Percentiles rank a stretch among this genome's conserved stretches.
Evolutionary conservation across 2,329 filamentous ascomycete genomes (phyloP).

Genomic region (Ophiostoma angusticollis): DNA sequence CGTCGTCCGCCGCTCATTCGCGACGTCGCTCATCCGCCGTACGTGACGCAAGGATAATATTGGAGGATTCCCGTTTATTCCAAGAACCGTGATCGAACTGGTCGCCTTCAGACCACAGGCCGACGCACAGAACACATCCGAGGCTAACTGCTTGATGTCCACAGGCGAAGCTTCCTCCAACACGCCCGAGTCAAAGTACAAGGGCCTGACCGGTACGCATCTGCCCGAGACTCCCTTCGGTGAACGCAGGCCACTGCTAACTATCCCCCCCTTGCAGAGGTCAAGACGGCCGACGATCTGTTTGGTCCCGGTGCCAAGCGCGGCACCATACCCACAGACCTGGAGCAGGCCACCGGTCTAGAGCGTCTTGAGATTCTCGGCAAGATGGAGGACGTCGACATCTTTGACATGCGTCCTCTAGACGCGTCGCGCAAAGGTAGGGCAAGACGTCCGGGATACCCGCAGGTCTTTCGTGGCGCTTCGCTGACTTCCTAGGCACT

Average conservation of each 20-base stretch:
- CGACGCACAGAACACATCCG: neutral
- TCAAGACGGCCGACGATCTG: slow-evolving; percentile 73
- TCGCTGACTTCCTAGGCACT: slow-evolving; percentile 47
- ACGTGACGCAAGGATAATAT: slow-evolving; percentile 20
- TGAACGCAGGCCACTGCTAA: neutral
- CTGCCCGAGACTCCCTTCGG: neutral
- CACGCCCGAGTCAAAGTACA: slow-evolving; percentile 22
- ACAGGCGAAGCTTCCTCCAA: slow-evolving; percentile 23
- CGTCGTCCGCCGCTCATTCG: slow-evolving; percentile 44
- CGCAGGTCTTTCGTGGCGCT: neutral
- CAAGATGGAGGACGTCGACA: slow-evolving; percentile 96
- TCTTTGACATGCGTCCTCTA: slow-evolving; percentile 97
- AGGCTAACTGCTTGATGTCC: slow-evolving; percentile 10
- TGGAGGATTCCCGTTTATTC: too few relatives aligned
- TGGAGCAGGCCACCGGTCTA: slow-evolving; percentile 92
- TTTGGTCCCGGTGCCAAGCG: slow-evolving; percentile 66
- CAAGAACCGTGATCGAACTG: neutral
- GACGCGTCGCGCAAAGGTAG: slow-evolving; percentile 78
- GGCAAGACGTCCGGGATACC: neutral
- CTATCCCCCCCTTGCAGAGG: slow-evolving; percentile 44
- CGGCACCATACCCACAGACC: slow-evolving; percentile 81
- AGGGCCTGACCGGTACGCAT: slow-evolving; percentile 32
- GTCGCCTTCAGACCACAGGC: neutral
- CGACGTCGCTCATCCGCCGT: slow-evolving; percentile 49
- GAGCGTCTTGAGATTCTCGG: slow-evolving; percentile 97